Conservation (phyloP, 139 green algal species). For the Picochlorum sp. region DNA sequence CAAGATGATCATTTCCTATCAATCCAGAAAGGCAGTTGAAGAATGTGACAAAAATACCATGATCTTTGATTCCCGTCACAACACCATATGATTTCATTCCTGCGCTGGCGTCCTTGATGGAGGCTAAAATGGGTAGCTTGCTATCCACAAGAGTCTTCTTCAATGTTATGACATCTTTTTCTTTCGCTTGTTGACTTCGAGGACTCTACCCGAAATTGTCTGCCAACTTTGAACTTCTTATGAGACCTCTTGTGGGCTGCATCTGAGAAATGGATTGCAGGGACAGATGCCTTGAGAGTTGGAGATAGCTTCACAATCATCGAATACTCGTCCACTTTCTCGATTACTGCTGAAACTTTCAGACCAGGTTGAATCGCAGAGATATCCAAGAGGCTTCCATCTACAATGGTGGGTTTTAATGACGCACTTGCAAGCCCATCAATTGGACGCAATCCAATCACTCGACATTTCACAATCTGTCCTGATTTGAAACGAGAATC, state of each 20-base stretch:
- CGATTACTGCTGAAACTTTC: constrained; percentile 50
- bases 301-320: constrained; percentile 48
- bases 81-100: constrained; percentile 68
- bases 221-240: constrained; percentile 50
- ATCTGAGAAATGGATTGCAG: constrained; percentile 47
- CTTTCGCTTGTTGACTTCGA: constrained; percentile 43
- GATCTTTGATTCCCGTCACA: constrained; percentile 69
- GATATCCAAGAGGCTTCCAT: constrained; percentile 22
- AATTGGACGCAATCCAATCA: constrained; percentile 75
- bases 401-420: constrained; percentile 47
- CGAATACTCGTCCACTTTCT: constrained; percentile 40
- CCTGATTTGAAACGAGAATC: constrained; percentile 43
- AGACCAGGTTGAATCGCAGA: constrained; percentile 35
- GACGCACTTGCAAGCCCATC: constrained; percentile 67
- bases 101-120: constrained; percentile 35
- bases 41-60: constrained; percentile 84
- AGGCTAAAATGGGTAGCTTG: constrained; percentile 45
- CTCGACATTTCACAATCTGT: constrained; percentile 42
- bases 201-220: constrained; percentile 43
- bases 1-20: constrained; percentile 49
- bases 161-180: constrained; percentile 57
- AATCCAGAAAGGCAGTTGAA: constrained; percentile 41
- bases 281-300: constrained; percentile 44
- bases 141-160: constrained; percentile 69
- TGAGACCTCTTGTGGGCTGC: constrained; percentile 13